Evolutionary conservation across 352 stramenopile genomes (phyloP).

Genomic region (Blastocystis sp.): DNA sequence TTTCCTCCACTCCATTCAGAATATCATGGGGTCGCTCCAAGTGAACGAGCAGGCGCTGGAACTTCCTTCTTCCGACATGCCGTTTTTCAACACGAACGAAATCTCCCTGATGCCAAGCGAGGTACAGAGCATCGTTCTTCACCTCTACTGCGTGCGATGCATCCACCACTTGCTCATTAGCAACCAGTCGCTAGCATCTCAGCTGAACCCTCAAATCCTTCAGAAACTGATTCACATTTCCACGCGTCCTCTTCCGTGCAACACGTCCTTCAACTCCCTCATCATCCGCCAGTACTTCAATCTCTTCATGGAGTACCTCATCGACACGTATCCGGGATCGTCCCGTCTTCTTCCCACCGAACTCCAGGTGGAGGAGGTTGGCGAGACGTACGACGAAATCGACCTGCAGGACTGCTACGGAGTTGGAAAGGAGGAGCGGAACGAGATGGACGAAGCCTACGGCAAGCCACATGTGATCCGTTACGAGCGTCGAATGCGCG

Average conservation of each 20-base stretch:
- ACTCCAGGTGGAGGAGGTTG: background rate
- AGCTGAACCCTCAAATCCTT: background rate
- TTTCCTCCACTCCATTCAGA: background rate
- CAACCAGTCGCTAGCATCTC: background rate
- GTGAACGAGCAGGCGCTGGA: background rate
- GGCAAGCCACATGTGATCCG: background rate
- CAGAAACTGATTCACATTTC: constrained; percentile 26
- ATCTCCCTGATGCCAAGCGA: background rate
- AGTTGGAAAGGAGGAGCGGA: constrained; percentile 15
- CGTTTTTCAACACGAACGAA: constrained; percentile 34
- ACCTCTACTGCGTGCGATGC: constrained; percentile 27
- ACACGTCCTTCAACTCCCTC: background rate
- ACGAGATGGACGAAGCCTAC: constrained; percentile 11
- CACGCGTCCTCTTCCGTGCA: constrained; percentile 9
- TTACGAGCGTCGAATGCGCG: background rate
- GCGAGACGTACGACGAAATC: background rate
- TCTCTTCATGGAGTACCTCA: constrained; percentile 43
- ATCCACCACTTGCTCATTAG: constrained; percentile 12
- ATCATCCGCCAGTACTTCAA: constrained; percentile 52
- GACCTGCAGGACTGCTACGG: background rate
- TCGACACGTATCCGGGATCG: constrained; percentile 44
- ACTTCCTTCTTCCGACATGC: background rate
- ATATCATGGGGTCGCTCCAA: background rate
- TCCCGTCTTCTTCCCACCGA: constrained; percentile 8
- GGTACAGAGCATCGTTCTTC: constrained; percentile 35